Evolutionary conservation across 2,329 filamentous ascomycete species (phyloP), one percentile per base, ranked within the genome.

Genomic region (Xylariaceae sp.): DNA sequence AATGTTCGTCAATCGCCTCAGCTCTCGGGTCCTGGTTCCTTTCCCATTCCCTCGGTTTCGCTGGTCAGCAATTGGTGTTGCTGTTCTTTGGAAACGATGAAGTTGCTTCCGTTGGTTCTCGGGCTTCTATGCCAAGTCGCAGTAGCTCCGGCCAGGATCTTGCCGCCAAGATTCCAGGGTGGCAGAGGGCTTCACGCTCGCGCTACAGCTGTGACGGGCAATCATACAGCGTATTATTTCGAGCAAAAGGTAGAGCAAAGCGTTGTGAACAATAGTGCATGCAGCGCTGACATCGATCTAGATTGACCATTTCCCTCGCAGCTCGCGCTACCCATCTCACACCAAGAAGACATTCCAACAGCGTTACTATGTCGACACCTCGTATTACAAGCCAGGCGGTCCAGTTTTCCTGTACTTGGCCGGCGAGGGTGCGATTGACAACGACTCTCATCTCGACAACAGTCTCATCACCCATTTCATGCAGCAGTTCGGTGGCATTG

Each of bases 291-390:
- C 45, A 54, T 33, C 14, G 12, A 38, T 31, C 2, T 39, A 72
- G 63, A 73, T 76, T 53, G 72, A 76, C 52, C 73, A 76, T 59
- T 75, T 75, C 43, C 73, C 69, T 14, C 50, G 68, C 11, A 65
- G 59, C 31, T 52, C 49, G 31, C 44, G 46, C 39, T 52, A 55
- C 42, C 55, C 35, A 35, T 68, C 68, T 6, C 71, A 71, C 54
- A 68, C 68, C n/a, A 70, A 71, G 45, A 74, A 66, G 22, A 81
- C 76, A 1, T 81, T 80, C 59, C 69, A 70, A 49, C 77, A 81
- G 62, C 71, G 76, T 36, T 81, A 78, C 60, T 80, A 75, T 57
- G 75, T 80, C 35, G 76, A 77, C 54, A 68, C 70, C 7, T 71
- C 71, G 0, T 78, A 79, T 61, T 81, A 80, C 58, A 71, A 76